Evolutionary conservation across 768 basidiomycete species (phyloP).

Genomic region (Rhodocollybia butyracea): DNA sequence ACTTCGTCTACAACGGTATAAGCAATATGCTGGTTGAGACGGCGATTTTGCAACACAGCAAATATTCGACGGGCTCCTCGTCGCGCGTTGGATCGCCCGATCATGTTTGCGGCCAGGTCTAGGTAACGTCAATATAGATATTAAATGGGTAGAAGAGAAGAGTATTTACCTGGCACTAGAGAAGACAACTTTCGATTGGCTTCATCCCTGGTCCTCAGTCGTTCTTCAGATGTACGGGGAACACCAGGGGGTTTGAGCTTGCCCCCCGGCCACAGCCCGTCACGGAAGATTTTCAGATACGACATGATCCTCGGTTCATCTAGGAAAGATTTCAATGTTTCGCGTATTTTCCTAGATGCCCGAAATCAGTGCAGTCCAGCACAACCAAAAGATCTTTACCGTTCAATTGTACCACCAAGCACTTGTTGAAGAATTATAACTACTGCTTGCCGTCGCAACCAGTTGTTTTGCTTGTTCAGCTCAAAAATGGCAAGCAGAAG

Average conservation of each 20-base stretch:
- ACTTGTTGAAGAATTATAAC: slow-evolving; percentile 96
- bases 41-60: slow-evolving; percentile 87
- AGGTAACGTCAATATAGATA: slow-evolving; percentile 4
- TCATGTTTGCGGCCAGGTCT: slow-evolving; percentile 98
- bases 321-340: slow-evolving; percentile 60
- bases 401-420: slow-evolving; percentile 91
- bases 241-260: slow-evolving; percentile 54
- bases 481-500: slow-evolving; percentile 91
- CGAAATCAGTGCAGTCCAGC: no score
- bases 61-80: slow-evolving; percentile 91
- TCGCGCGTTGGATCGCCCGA: slow-evolving; percentile 93
- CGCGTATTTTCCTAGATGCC: slow-evolving; percentile 75
- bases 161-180: slow-evolving; percentile 76
- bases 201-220: slow-evolving; percentile 73
- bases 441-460: slow-evolving; percentile 93
- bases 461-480: slow-evolving; percentile 93
- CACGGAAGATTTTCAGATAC: slow-evolving; percentile 64
- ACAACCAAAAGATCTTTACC: slow-evolving; percentile 47
- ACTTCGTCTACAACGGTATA: slow-evolving; percentile 92
- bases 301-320: slow-evolving; percentile 70
- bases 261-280: slow-evolving; percentile 86
- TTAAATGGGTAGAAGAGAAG: not conserved
- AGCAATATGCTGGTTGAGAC: slow-evolving; percentile 91
- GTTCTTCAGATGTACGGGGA: slow-evolving; percentile 81
- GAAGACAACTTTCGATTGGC: slow-evolving; percentile 89